Conservation (phyloP, 805 yeast species). For the Myxozyma kluyveri region DNA sequence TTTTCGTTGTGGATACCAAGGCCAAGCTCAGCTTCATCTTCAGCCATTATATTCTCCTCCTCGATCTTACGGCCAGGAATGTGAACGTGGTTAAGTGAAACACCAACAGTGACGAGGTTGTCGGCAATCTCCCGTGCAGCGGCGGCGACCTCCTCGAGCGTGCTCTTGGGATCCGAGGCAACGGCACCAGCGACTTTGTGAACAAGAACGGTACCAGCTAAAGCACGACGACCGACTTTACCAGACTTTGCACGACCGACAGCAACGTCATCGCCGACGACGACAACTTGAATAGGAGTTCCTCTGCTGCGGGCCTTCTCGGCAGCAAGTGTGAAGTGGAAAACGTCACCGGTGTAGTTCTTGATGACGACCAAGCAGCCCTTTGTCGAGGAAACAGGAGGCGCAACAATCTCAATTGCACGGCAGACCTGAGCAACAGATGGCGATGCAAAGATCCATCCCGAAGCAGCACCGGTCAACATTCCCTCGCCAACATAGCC, state of each 20-base stretch:
- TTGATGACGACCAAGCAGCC: constrained; percentile 81
- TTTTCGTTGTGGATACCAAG: constrained; percentile 97
- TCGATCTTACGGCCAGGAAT: constrained; percentile 71
- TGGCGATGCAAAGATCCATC: constrained; percentile 91
- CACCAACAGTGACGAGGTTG: constrained; percentile 80
- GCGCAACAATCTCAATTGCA: constrained; percentile 46
- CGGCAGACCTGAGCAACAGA: constrained; percentile 82
- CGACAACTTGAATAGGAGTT: constrained; percentile 63
- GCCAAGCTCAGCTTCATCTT: constrained; percentile 78
- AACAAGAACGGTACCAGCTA: constrained; percentile 85
- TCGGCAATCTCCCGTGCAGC: constrained; percentile 61
- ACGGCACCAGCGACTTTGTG: constrained; percentile 85
- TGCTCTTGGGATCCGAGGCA: constrained; percentile 44
- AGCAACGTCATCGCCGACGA: constrained; percentile 89
- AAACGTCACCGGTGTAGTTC: constrained; percentile 91
- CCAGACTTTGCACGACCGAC: constrained; percentile 89
- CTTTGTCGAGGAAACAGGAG: constrained; percentile 32
- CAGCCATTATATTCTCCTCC: constrained; percentile 52
- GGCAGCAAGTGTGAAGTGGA: constrained; percentile 88
- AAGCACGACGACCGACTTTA: constrained; percentile 89
- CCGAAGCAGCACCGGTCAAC: constrained; percentile 84
- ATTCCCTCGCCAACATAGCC: constrained; percentile 86
- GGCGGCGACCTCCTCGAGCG: constrained; percentile 52
- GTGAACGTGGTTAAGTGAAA: constrained; percentile 82
- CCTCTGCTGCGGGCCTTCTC: constrained; percentile 84